Conservation (phyloP, 192 early-diverging fungal species). For the Backusella parvicylindrica region DNA sequence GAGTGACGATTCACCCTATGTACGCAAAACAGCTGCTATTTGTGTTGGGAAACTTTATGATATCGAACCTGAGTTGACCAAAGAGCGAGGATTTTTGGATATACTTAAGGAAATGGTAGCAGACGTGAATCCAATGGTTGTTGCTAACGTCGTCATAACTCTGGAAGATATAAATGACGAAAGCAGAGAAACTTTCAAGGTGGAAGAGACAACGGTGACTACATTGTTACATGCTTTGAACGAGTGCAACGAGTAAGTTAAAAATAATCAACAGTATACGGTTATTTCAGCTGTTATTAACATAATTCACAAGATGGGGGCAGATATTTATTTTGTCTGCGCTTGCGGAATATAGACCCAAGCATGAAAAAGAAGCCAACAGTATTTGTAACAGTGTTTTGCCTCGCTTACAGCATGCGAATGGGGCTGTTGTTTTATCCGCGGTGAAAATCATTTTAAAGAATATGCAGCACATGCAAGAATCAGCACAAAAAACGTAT, state of each 20-base stretch:
- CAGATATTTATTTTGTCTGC: conserved; percentile 91
- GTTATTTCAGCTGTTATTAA: not conserved
- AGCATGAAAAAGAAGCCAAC: conserved; percentile 77
- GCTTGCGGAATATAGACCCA: conserved; percentile 70
- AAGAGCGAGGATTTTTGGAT: conserved; percentile 90
- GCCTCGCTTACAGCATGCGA: conserved; percentile 92
- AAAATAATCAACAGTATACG: too few species aligned
- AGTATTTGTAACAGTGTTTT: conserved; percentile 86
- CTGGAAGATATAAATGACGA: conserved; percentile 86
- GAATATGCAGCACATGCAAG: conserved; percentile 60
- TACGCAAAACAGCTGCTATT: conserved; percentile 94
- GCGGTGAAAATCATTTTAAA: conserved; percentile 86
- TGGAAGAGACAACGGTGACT: conserved; percentile 66
- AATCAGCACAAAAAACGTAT: conserved; percentile 69
- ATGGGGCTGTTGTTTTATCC: conserved; percentile 90
- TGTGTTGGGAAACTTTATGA: conserved; percentile 96
- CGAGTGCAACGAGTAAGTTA: conserved; percentile 86
- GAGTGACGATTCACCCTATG: conserved; percentile 91
- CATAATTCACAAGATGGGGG: conserved; percentile 66
- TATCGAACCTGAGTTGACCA: conserved; percentile 75
- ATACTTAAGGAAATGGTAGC: conserved; percentile 86
- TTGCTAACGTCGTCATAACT: conserved; percentile 92
- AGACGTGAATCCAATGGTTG: conserved; percentile 95
- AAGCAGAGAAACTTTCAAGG: conserved; percentile 65
- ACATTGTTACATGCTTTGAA: conserved; percentile 92